Base-by-base conservation (phyloP, 1,139 yeast genomes). In the Lodderomyces parapsilosis region DNA sequence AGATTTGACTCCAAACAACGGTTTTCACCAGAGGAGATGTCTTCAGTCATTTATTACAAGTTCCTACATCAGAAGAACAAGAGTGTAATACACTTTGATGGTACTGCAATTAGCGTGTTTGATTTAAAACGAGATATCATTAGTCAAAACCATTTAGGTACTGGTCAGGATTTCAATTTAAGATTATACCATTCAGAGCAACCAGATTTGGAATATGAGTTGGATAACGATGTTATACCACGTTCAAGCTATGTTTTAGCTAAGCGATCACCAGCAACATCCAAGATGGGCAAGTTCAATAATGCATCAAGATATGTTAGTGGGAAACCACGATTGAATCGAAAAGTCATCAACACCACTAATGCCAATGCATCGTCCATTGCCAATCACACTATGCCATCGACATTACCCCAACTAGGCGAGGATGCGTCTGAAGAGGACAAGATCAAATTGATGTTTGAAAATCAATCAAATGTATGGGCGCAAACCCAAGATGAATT, bases 61-160 rank as follows among this genome's bases (percentile, higher is more conserved):
- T 93, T 93, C 65, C 71, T 82, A 50, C 94, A 96, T 36, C 97
- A 91, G 61, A 86, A 83, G 61, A 83, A 80, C 42, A 83, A 87
- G 38, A 81, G 88, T 1, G 80, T 95, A 38, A 81, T 93, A 38
- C 79, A 85, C 42, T 94, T 93, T 60, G 99, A 94, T 63, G 99
- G 99, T 23, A 91, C 98, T 0, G 97, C 98, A 27, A 81, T 94
- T 43, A 87, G 96, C 9, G 96, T 91, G 10, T 93, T 91, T 67
- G 99, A 93, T 60, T 71, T 93, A 49, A 94, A 94, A 65, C 81
- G 93, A 51, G 98, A 93, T 56, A 90, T 93, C 45, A 85, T 94
- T 40, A 63, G 76, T 24, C 89, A 84, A 40, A 93, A 91, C 64
- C 87, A 83, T 55, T 69, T 93, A 18, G 91, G 93, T 3, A 82